Base-by-base conservation (phyloP, 202 grass and related monocot genomes). In the Elaeis oleifera region DNA sequence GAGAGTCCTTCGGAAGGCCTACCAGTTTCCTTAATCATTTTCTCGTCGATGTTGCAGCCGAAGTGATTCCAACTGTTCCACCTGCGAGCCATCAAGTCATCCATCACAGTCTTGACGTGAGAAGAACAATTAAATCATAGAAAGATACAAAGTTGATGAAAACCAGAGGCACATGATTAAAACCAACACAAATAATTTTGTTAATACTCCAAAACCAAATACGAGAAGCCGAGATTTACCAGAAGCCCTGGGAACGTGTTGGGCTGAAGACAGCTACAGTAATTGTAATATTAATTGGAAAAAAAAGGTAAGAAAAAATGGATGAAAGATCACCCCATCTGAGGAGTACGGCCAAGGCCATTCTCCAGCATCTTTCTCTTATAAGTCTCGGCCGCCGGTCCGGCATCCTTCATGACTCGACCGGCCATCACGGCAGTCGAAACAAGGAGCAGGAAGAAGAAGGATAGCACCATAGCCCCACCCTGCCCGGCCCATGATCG, bases 51-150 rank as follows among this genome's bases (percentile, higher is more conserved):
- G 14, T 29, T 58, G 67, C 85, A 95, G 64, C 5, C 50, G 44
- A 95, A 95, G 70, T 95, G 89, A 77, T 95, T 95, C 89, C 89
- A 95, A 75, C 89, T 95, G 54, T 95, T 95, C 89, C 89, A 95
- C 85, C 89, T 95, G 75, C 49, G 27, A 76, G 3, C 28, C n/a
- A 67, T 2, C n/a, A 23, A n/a, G 2, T 39, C 36, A 39, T 11
- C 36, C 36, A 13, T 39, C 36, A 2, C 1, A 11, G 36, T 11
- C 36, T 39, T 39, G 1, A 39, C 8, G 36, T 13, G 6, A 39
- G 7, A 39, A 39, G 36, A 39, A 39, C 8, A 39, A 39, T 39
- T 1, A 9, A 39, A 8, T 39, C 36, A 13, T 11, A 11, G 8
- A 8, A 39, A 11, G 36, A 11, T 39, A 9, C 8, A 39, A 13